Base-by-base conservation (phyloP, 768 basidiomycete species). In the Russula sp. region DNA sequence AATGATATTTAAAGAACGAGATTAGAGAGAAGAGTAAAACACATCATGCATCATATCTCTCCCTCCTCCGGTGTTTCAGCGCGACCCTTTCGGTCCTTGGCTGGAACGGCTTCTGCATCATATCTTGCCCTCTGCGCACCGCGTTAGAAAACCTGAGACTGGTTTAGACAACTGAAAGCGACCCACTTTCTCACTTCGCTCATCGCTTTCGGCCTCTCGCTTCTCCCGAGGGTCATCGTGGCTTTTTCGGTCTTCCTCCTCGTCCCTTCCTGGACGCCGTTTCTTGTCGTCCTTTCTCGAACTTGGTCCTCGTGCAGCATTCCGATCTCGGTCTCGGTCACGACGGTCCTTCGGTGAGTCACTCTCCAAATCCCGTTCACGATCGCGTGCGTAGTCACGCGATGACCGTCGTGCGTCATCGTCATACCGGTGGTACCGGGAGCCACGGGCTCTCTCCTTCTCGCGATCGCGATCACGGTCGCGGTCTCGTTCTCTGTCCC, bases 31-130 rank as follows among this genome's bases (percentile, higher is more conserved):
- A 59, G 51, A 46, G 6, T 26, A 16, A 30, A 49, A 55, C 48
- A 36, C 36, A 36, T 36, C 13, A 13, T 36, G 36, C 30, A 13
- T 81, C 70, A 92, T 70, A 94, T 94, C 73, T 93, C 91, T 28
- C 91, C 91, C 73, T 94, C 91, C 77, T 94, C 92, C 2, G 91
- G 92, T 50, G 86, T 90, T 72, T 92, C 91, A 44, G 80, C 34
- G 62, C 71, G 53, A 70, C 72, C 26, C 75, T 76, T 62, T 72
- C 72, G 44, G 28, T 52, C 51, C 50, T 79, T 79, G 67, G 81
- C 80, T 73, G 79, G 78, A 54, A 78, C 73, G 24, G 74, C 73
- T 26, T 80, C 80, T 24, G 22, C 11, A 22, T 67, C 67, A 16
- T 74, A 76, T 30, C 84, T 83, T 65, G 82, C 84, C 63, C 82